These are phyloP conservation scores for Salix dunnii DNA, from an alignment of 345 rosid species.

Conservation along the genomic window DNA sequence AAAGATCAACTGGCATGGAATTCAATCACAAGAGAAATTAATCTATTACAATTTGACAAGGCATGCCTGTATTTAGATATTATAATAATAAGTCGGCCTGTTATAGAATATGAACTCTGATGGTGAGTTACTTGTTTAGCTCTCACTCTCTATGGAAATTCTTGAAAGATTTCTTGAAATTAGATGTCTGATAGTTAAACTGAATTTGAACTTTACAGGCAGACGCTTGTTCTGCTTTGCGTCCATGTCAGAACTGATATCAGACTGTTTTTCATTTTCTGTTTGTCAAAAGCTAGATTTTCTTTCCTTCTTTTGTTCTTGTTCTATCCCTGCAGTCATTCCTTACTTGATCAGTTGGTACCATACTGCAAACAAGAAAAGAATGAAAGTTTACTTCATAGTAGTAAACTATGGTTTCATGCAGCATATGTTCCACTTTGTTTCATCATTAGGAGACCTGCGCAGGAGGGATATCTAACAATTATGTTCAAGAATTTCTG, in stretches of 20 bases:
- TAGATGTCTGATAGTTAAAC: not conserved
- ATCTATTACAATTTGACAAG: not conserved
- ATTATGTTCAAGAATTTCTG: not conserved
- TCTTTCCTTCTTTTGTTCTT: not conserved
- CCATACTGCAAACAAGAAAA: not conserved
- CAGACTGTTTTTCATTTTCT: not conserved
- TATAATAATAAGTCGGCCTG: too few species aligned
- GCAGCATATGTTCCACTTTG: not conserved
- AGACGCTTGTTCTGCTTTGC: not conserved
- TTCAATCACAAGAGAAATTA: not conserved
- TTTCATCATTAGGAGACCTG: constrained; percentile 4
- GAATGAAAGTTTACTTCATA: not conserved
- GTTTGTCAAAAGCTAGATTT: not conserved
- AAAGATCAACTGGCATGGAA: not conserved
- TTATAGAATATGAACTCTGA: too few species aligned
- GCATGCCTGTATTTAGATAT: too few species aligned
- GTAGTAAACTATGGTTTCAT: not conserved
- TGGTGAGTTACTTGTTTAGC: not conserved
- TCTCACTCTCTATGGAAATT: not conserved
- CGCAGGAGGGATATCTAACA: not conserved
- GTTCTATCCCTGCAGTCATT: not conserved
- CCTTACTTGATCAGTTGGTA: too few species aligned
- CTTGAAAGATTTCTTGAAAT: not conserved
- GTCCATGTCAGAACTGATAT: not conserved
- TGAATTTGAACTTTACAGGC: not conserved